Evolutionary conservation across 176 grass and related monocot genomes (phyloP).

Genomic region (Cocos nucifera): DNA sequence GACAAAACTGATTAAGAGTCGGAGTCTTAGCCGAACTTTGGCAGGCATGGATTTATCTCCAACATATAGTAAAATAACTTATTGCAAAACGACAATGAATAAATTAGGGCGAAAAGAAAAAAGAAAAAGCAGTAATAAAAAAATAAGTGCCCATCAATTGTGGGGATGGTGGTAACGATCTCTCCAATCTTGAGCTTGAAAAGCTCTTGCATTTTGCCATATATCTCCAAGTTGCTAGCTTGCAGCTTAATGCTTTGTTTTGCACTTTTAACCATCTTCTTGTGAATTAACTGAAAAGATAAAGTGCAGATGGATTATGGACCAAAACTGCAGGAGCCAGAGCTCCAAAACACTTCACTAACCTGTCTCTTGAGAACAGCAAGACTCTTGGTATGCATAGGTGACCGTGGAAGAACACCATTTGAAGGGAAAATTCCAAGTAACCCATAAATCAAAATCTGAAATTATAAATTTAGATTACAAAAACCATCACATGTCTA

Average conservation of each 20-base stretch:
- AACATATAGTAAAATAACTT: too few species aligned
- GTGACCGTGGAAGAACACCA: slow-evolving; percentile 92
- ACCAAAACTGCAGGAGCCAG: too few species aligned
- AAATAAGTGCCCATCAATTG: too few species aligned
- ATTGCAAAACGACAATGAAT: too few species aligned
- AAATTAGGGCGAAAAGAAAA: too few species aligned
- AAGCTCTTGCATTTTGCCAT: slow-evolving; percentile 81
- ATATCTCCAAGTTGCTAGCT: slow-evolving; percentile 64
- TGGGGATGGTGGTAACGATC: too few species aligned
- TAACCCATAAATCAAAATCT: slow-evolving; percentile 81
- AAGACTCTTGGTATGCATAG: slow-evolving; percentile 94
- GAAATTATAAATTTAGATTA: background rate
- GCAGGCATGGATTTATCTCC: too few species aligned
- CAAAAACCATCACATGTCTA: slow-evolving; percentile 3
- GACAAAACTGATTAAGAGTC: too few species aligned
- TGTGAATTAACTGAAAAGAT: slow-evolving; percentile 41
- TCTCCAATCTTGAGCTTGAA: slow-evolving; percentile 16
- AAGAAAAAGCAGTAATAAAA: too few species aligned
- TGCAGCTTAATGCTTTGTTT: slow-evolving; percentile 43
- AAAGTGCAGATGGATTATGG: too few species aligned
- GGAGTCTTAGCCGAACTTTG: too few species aligned
- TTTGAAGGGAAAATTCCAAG: slow-evolving; percentile 89
- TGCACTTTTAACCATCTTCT: slow-evolving; percentile 77
- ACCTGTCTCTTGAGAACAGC: slow-evolving; percentile 83
- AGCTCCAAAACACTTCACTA: slow-evolving; percentile 1